These are phyloP conservation scores for Fusarium albosuccineum DNA, from an alignment of 2,329 filamentous ascomycete species.

Conservation along the genomic window DNA sequence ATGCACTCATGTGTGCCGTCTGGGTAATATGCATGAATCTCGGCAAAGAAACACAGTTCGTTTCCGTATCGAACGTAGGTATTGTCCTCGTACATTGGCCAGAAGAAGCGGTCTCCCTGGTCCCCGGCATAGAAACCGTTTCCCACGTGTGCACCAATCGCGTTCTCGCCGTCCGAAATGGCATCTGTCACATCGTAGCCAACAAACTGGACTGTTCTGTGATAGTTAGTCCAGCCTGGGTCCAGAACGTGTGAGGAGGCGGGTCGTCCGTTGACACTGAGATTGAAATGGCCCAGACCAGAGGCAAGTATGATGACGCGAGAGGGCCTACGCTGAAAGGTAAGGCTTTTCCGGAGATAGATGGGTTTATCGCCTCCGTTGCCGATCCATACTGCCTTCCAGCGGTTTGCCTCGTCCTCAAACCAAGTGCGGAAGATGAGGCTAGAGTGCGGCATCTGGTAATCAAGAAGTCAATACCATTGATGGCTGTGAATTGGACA, in stretches of 20 bases:
- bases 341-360: conserved; percentile 53
- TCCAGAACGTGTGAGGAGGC: conserved; percentile 53
- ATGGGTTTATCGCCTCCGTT: conserved; percentile 56
- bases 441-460: conserved; percentile 53
- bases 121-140: conserved; percentile 62
- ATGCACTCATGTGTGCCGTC: conserved; percentile 53
- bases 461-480: background rate
- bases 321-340: conserved; percentile 46
- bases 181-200: conserved; percentile 57
- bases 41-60: conserved; percentile 57
- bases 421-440: conserved; percentile 58
- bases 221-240: conserved; percentile 57
- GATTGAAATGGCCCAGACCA: conserved; percentile 56
- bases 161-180: conserved; percentile 51
- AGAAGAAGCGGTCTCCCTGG: conserved; percentile 57
- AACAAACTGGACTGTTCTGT: conserved; percentile 57
- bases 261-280: conserved; percentile 51
- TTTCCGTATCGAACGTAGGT: conserved; percentile 55
- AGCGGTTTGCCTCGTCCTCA: conserved; percentile 54
- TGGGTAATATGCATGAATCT: conserved; percentile 54
- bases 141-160: conserved; percentile 55
- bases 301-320: conserved; percentile 54
- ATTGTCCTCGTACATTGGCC: conserved; percentile 58
- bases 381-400: conserved; percentile 57
- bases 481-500: too few species aligned